These are phyloP conservation scores for Aleurites moluccanus DNA, from an alignment of 441 rosid genomes.

Conservation along the genomic window DNA sequence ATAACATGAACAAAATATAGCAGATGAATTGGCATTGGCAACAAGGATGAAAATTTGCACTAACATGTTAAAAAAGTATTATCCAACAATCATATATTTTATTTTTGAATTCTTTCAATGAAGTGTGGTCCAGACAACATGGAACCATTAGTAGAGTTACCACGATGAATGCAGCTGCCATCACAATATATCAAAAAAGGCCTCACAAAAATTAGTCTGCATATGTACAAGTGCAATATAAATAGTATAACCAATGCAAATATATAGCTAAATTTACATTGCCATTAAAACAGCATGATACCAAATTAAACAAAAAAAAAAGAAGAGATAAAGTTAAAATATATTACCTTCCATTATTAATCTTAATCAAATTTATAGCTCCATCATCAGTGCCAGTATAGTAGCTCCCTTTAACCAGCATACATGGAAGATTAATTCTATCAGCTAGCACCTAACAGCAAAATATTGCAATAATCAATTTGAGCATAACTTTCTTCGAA, in stretches of 20 bases:
- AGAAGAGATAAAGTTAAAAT: background rate
- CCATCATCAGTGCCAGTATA: slow-evolving; percentile 99
- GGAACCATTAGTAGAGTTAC: background rate
- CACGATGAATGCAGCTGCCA: slow-evolving; percentile 9
- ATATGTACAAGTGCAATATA: background rate
- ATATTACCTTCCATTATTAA: slow-evolving; percentile 70
- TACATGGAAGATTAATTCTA: slow-evolving; percentile 82
- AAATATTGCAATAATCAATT: slow-evolving; percentile 27
- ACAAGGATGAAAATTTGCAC: background rate
- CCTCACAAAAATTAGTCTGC: background rate
- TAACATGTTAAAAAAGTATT: slow-evolving; percentile 14
- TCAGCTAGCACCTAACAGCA: slow-evolving; percentile 85
- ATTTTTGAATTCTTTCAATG: background rate
- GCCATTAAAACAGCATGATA: background rate
- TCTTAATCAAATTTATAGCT: slow-evolving; percentile 82
- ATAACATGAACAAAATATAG: background rate
- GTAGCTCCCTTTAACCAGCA: slow-evolving; percentile 95
- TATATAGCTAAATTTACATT: background rate
- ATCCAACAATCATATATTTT: background rate
- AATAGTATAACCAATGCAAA: background rate
- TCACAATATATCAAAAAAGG: slow-evolving; percentile 3
- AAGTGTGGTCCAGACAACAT: background rate
- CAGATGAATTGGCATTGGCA: slow-evolving; percentile 10
- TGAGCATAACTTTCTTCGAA: slow-evolving; percentile 11
- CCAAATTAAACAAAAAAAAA: background rate